phyloP scores from a whole-genome alignment of 768 basidiomycete genomes.

The Xerocomellus chrysenteron region DNA sequence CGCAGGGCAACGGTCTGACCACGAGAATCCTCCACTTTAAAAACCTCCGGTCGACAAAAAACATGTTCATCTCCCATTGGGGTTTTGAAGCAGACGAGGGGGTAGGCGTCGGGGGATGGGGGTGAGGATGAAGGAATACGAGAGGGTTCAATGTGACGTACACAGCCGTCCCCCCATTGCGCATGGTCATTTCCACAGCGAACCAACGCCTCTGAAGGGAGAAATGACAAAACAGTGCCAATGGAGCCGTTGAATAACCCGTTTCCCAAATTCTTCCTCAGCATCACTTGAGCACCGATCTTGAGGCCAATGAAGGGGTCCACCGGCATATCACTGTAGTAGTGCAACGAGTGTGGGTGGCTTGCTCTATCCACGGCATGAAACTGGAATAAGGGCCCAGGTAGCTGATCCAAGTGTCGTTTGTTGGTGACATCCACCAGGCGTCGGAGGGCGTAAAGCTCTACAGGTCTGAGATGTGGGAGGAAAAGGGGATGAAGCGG shows the following conservation, averaged over 20 bases:
- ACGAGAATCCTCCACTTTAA: not conserved
- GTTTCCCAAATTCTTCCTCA: not conserved
- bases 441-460: not conserved
- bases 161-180: not conserved
- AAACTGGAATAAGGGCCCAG: not conserved
- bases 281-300: not conserved
- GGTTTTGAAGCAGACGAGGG: not conserved
- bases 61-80: not conserved
- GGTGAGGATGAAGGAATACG: not conserved
- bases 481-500: not conserved
- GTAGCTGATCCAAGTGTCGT: not conserved
- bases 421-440: not conserved
- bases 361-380: not conserved
- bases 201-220: not conserved
- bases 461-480: not conserved
- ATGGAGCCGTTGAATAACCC: not conserved
- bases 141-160: not conserved
- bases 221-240: not conserved
- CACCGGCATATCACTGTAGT: not conserved
- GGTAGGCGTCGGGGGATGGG: no score
- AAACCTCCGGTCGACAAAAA: not conserved
- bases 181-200: not conserved
- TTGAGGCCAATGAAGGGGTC: not conserved
- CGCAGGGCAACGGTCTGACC: not conserved
- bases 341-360: not conserved